These are phyloP conservation scores for Populus hybrid DNA, from an alignment of 441 rosid genomes.

Conservation along the genomic window DNA sequence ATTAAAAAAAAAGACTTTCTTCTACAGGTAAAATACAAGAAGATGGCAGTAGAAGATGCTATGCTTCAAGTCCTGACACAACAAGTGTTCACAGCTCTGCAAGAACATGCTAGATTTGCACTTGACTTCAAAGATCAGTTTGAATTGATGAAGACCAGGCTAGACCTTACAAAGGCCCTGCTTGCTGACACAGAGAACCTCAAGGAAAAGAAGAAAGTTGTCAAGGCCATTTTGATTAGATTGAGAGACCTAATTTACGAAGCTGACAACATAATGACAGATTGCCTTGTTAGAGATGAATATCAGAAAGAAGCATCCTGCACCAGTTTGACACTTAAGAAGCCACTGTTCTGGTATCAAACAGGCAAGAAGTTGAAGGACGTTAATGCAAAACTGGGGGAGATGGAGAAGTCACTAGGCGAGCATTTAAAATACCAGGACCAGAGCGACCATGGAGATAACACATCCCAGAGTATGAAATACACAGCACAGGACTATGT, in stretches of 20 bases:
- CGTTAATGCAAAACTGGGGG: constrained; percentile 2
- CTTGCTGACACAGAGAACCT: constrained; percentile 11
- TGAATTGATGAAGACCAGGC: constrained; percentile 10
- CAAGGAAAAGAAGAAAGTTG: not conserved
- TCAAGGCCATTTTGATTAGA: not conserved
- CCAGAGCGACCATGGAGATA: not conserved
- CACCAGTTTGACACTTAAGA: not conserved
- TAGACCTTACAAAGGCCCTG: constrained; percentile 7
- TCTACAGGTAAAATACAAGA: not conserved
- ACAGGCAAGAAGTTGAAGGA: constrained; percentile 19
- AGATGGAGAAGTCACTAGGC: constrained; percentile 7
- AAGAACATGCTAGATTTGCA: not conserved
- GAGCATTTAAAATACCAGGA: constrained; percentile 2
- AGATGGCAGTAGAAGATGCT: not conserved
- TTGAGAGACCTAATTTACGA: constrained; percentile 12
- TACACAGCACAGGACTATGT: not conserved
- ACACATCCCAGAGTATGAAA: not conserved
- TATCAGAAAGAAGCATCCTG: constrained; percentile 9
- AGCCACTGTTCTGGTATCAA: not conserved
- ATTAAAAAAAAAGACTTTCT: not conserved
- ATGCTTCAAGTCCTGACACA: not conserved
- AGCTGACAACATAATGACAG: constrained; percentile 16
- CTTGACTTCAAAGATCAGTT: constrained; percentile 12
- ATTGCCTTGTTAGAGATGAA: constrained; percentile 5
- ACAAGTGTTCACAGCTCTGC: constrained; percentile 9